phyloP scores from a whole-genome alignment of 768 basidiomycete genomes.

The Phlebiopsis gigantea region DNA sequence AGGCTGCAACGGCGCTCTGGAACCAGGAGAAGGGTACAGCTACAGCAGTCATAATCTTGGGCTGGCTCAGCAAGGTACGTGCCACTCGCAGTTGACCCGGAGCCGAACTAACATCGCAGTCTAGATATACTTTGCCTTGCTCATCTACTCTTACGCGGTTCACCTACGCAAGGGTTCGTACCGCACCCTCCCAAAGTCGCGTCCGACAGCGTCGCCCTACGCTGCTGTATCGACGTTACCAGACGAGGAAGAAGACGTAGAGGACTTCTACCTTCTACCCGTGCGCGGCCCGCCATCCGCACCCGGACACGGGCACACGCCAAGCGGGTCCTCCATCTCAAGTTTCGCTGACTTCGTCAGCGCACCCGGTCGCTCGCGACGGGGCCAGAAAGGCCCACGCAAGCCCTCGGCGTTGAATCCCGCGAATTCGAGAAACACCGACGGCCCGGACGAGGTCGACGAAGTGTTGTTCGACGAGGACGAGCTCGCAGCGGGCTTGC shows the following conservation, averaged over 20 bases:
- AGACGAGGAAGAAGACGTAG: slow-evolving; percentile 53
- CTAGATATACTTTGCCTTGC: slow-evolving; percentile 85
- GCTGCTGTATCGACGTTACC: slow-evolving; percentile 35
- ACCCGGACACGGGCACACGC: slow-evolving; percentile 10
- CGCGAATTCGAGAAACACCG: slow-evolving; percentile 16
- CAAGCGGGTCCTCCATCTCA: slow-evolving; percentile 35
- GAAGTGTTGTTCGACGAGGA: slow-evolving; percentile 65
- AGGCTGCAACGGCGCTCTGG: slow-evolving; percentile 83
- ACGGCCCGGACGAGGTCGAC: slow-evolving; percentile 21
- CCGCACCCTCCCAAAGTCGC: slow-evolving; percentile 61
- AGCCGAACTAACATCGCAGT: not conserved
- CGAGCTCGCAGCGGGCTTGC: slow-evolving; percentile 23
- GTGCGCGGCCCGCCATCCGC: slow-evolving; percentile 37
- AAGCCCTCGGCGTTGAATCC: slow-evolving; percentile 15
- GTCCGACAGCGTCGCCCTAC: slow-evolving; percentile 21
- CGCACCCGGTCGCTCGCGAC: slow-evolving; percentile 35
- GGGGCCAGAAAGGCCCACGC: slow-evolving; percentile 2
- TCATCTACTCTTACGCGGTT: slow-evolving; percentile 89
- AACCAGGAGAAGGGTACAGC: slow-evolving; percentile 84
- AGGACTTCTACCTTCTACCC: slow-evolving; percentile 66
- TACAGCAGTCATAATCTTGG: slow-evolving; percentile 65
- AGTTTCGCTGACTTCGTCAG: slow-evolving; percentile 63
- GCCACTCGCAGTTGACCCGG: not conserved
- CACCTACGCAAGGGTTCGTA: slow-evolving; percentile 93
- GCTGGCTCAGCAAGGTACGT: slow-evolving; percentile 86